Evolutionary conservation across 306 rosid species (phyloP), one percentile per base, ranked within the genome.

Genomic region (Geum urbanum): DNA sequence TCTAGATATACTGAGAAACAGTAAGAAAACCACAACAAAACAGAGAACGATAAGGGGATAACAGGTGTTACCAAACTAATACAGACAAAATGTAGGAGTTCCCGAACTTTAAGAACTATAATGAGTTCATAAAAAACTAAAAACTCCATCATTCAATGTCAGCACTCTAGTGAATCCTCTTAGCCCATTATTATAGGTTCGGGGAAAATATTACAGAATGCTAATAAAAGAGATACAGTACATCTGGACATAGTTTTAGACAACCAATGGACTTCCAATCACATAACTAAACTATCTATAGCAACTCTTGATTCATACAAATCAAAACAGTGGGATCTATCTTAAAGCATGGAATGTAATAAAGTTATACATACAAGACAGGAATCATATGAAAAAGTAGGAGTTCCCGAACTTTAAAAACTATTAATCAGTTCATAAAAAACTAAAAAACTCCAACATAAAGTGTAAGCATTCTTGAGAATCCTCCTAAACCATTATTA

Each of bases 391-490:
- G 58, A 49, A 58, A 59, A 69, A 77, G 75, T 70, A 52, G 76
- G 79, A 72, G 71, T 76, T 82, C 57, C 78, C 74, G 61, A 76
- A 84, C 78, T 53, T 70, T 68, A 66, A 62, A 66, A 73, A 84
- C 61, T 52, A 49, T 4, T 5, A 7, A 70, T 10, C 67, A 76
- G 61, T 71, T 76, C 54, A 46, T n/a, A 56, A 41, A 74, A 69
- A 79, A 73, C 73, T 72, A n/a, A 65, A 71, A 76, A 75, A 76
- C 72, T 73, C 79, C 71, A 62, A 50, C 35, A 16, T 18, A 65
- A 5, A 50, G 72, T 63, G 22, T 72, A 63, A 78, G 85, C 83
- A 84, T 73, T 75, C 58, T 45, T 37, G 59, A 53, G 15, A 65
- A 47, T 59, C 69, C 77, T 72, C 83, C 68, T 47, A 55, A 19